Base-by-base conservation (phyloP, 2,329 filamentous ascomycete species). In the Cercospora janseana region DNA sequence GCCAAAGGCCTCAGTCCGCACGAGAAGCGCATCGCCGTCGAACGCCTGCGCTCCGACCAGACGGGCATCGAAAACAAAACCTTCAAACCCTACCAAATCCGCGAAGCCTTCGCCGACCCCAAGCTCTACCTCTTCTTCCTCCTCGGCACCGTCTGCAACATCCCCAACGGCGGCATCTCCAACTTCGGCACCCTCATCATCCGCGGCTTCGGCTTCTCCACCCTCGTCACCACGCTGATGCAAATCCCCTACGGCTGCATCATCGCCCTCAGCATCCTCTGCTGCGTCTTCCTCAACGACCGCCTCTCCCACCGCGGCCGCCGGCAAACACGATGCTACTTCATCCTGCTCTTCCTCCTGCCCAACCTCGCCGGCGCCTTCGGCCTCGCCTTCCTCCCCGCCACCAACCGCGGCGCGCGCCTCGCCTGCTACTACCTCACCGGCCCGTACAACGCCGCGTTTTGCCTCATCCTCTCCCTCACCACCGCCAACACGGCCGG, bases 131-230 rank as follows among this genome's bases (percentile, higher is more conserved):
- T 83, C 12, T 80, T 82, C 57, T 79, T 79, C 35, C 50, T 75
- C 6, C 67, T 80, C 28, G 77, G 75, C 1, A 58, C 75, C 9
- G 72, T 79, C 51, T 70, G 70, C 51, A 81, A 79, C 54, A 66
- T 76, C 2, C 73, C 73, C 0, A 83, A 82, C 47, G 79, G 79
- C 3, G 79, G 79, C 10, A 79, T 82, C 41, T 74, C 72, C 0
- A 82, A 79, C 49, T 83, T 82, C 55, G 78, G 77, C 43, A 81
- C 78, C 0, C 69, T 82, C 41, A 79, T 83, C 42, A 81, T 82
- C 56, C 64, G 79, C 49, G 78, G 78, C 0, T 76, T 82, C 23
- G 79, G 80, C 5, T 81, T 81, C 57, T 71, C 69, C 1, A 75
- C 76, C 0, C 68, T 79, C 5, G 72, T 74, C 1, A 81, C 79